Conservation (phyloP, 1,284 basidiomycete species). For the Anthracocystis walkeri region DNA sequence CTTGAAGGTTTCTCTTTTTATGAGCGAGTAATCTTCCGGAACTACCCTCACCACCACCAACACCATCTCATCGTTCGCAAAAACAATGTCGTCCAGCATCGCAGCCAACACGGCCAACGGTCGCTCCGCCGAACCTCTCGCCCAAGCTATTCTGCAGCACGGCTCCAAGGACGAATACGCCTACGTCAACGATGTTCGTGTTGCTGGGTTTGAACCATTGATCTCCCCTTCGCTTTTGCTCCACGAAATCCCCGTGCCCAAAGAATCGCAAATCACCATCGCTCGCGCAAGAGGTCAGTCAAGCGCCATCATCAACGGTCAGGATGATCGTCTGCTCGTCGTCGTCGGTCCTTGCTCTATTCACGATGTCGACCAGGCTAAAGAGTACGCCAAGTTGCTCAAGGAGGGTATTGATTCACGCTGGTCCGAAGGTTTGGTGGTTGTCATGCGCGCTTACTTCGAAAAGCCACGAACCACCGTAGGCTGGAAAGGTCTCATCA, state of each 20-base stretch:
- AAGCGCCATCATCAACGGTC: conserved; percentile 62
- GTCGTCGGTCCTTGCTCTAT: conserved; percentile 90
- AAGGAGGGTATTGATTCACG: conserved; percentile 68
- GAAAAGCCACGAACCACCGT: conserved; percentile 83
- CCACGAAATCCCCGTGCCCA: conserved; percentile 65
- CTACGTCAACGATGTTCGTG: conserved; percentile 64
- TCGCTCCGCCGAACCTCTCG: conserved; percentile 42
- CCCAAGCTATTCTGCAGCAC: conserved; percentile 28
- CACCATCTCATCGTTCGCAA: neutral
- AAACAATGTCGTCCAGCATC: conserved; percentile 39
- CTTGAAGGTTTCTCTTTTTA: neutral
- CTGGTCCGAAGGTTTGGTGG: conserved; percentile 77
- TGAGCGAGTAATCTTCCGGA: no score
- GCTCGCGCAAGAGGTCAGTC: conserved; percentile 59
- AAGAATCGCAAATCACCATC: conserved; percentile 57
- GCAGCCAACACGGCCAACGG: conserved; percentile 52
- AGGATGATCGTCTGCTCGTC: conserved; percentile 68
- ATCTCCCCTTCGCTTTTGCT: conserved; percentile 64
- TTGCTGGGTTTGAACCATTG: conserved; percentile 67
- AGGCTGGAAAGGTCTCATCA: conserved; percentile 78
- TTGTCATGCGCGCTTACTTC: conserved; percentile 97
- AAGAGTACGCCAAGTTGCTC: conserved; percentile 81
- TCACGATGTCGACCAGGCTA: conserved; percentile 86
- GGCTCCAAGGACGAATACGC: conserved; percentile 41
- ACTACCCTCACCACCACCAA: neutral